Evolutionary conservation across 208 protist species (phyloP).

Genomic region (Leishmania braziliensis): DNA sequence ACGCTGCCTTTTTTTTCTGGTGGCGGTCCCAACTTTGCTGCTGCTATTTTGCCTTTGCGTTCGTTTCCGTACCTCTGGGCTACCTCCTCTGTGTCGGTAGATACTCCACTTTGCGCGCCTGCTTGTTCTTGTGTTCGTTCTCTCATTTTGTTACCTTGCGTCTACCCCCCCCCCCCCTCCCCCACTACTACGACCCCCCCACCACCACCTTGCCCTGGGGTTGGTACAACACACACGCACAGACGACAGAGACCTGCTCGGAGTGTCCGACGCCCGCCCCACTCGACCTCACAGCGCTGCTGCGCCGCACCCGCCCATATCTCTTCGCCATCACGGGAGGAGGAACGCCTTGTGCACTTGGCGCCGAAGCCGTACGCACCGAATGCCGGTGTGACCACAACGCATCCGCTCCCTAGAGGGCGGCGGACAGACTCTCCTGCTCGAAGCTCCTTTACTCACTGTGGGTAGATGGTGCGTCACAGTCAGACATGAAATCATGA

Average conservation of each 20-base stretch:
- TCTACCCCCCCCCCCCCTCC: too few species aligned
- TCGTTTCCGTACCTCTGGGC: not conserved
- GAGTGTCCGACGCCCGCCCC: not conserved
- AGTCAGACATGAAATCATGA: too few species aligned
- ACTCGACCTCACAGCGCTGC: not conserved
- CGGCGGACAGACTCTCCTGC: too few species aligned
- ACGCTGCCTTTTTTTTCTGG: too few species aligned
- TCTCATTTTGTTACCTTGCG: not conserved
- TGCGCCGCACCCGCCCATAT: not conserved
- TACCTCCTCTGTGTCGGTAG: not conserved
- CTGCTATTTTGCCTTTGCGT: not conserved
- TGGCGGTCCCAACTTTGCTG: too few species aligned
- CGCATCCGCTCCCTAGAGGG: too few species aligned
- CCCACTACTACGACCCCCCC: too few species aligned
- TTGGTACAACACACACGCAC: not conserved
- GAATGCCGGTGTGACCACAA: too few species aligned
- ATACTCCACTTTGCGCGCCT: not conserved
- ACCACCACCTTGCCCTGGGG: too few species aligned
- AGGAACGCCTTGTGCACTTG: not conserved
- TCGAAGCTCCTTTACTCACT: too few species aligned
- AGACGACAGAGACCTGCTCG: not conserved
- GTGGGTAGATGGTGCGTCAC: too few species aligned
- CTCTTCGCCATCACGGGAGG: not conserved
- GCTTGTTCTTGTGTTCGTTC: not conserved
- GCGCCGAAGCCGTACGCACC: not conserved